Evolutionary conservation across 176 grass and related monocot species (phyloP).

Genomic region (Alloteropsis semialata): DNA sequence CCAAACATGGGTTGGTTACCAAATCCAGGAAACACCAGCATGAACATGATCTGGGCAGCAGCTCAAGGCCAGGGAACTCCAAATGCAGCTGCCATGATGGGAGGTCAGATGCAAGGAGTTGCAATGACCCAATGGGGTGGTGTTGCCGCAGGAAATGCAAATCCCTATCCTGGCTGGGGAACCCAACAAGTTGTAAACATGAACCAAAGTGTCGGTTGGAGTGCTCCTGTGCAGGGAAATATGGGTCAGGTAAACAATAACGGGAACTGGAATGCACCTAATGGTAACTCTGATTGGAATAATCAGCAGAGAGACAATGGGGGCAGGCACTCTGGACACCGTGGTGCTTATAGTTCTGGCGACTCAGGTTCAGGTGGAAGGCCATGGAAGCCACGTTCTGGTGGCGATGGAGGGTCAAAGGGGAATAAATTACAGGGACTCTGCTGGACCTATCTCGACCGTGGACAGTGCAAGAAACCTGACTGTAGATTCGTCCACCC

Average conservation of each 20-base stretch:
- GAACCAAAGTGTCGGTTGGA: slow-evolving; percentile 52
- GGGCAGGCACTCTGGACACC: slow-evolving; percentile 37
- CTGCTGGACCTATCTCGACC: slow-evolving; percentile 33
- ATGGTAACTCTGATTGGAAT: slow-evolving; percentile 42
- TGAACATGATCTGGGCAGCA: slow-evolving; percentile 57
- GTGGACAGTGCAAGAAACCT: slow-evolving; percentile 39
- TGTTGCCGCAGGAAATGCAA: slow-evolving; percentile 54
- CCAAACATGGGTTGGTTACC: slow-evolving; percentile 64
- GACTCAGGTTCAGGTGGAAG: slow-evolving; percentile 35
- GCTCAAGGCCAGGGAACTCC: slow-evolving; percentile 41
- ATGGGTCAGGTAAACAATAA: slow-evolving; percentile 57
- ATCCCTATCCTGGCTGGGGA: slow-evolving; percentile 66
- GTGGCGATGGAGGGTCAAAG: slow-evolving; percentile 44
- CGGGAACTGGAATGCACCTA: slow-evolving; percentile 44
- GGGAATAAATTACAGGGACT: background rate
- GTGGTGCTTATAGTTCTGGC: no score
- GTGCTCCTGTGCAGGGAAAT: slow-evolving; percentile 54
- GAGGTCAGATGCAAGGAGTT: slow-evolving; percentile 65
- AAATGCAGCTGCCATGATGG: slow-evolving; percentile 51
- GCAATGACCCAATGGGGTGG: slow-evolving; percentile 51
- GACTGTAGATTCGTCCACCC: slow-evolving; percentile 49
- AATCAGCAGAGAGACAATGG: slow-evolving; percentile 48
- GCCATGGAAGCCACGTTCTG: slow-evolving; percentile 32
- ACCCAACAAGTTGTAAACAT: slow-evolving; percentile 47
- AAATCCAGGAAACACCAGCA: slow-evolving; percentile 61